These are phyloP conservation scores for Chlorella sp. DNA, from an alignment of 139 green algal species.

Conservation along the genomic window DNA sequence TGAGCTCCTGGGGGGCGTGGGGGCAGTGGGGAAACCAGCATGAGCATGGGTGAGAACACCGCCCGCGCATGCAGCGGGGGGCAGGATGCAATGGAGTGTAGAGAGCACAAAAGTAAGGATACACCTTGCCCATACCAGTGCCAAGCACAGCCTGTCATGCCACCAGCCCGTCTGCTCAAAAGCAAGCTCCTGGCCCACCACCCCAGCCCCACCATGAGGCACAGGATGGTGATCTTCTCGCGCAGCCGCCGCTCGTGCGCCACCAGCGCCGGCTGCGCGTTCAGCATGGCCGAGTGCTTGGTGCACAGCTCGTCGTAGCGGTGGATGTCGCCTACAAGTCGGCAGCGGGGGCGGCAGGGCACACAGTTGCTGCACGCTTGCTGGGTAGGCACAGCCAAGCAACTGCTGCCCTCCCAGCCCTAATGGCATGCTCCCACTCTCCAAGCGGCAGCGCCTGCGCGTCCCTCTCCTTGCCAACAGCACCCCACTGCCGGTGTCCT, in stretches of 20 bases:
- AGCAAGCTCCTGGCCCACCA: no score
- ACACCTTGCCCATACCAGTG: no score
- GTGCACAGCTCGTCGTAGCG: constrained; percentile 90
- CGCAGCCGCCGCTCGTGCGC: constrained; percentile 84
- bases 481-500: not conserved
- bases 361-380: not conserved
- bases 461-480: no score
- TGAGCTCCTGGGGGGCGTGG: not conserved
- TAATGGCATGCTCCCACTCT: not conserved
- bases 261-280: constrained; percentile 92
- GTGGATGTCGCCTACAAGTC: constrained; percentile 79
- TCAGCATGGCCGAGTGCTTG: constrained; percentile 79
- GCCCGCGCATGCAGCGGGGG: no score
- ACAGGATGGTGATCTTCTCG: constrained; percentile 97
- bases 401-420: not conserved
- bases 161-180: no score
- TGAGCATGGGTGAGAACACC: no score
- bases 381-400: not conserved
- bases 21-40: not conserved
- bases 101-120: no score
- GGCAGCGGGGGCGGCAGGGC: not conserved
- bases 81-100: no score
- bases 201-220: constrained; percentile 58
- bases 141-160: no score
- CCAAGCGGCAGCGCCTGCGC: not conserved